phyloP scores from a whole-genome alignment of 768 basidiomycete genomes.

The Boletus coccyginus region DNA sequence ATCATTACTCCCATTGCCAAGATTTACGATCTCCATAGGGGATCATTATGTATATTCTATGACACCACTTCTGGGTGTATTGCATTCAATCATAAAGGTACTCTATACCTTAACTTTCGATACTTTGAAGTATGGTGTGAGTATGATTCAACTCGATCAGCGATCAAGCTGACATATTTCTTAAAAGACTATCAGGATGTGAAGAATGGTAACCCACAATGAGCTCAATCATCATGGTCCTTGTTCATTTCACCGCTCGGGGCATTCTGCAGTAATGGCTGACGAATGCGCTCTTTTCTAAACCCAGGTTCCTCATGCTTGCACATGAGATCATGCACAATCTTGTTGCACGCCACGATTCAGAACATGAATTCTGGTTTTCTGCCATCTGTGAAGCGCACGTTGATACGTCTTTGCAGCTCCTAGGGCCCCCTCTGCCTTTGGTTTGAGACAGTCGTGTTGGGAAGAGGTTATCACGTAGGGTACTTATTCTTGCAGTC shows the following conservation, averaged over 20 bases:
- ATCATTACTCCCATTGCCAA: too few relatives aligned
- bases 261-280: neutral
- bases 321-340: neutral
- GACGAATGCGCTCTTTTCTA: too few relatives aligned
- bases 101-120: conserved; percentile 80
- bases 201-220: neutral
- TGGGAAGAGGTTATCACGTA: too few relatives aligned
- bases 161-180: too few relatives aligned
- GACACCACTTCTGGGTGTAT: conserved; percentile 74
- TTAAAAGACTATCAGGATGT: neutral
- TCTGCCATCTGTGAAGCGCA: neutral
- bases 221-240: neutral
- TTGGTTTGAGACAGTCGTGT: too few relatives aligned
- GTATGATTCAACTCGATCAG: conserved; percentile 22
- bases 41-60: conserved; percentile 71
- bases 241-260: neutral
- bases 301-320: neutral
- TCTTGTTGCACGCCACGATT: neutral
- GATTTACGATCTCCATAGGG: too few relatives aligned
- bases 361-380: neutral
- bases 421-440: neutral
- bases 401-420: neutral
- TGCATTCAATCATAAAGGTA: conserved; percentile 88
- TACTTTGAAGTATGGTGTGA: conserved; percentile 84
- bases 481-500: too few relatives aligned